Base-by-base conservation (phyloP, 1,139 yeast species). In the Pneumocystis sp. region DNA sequence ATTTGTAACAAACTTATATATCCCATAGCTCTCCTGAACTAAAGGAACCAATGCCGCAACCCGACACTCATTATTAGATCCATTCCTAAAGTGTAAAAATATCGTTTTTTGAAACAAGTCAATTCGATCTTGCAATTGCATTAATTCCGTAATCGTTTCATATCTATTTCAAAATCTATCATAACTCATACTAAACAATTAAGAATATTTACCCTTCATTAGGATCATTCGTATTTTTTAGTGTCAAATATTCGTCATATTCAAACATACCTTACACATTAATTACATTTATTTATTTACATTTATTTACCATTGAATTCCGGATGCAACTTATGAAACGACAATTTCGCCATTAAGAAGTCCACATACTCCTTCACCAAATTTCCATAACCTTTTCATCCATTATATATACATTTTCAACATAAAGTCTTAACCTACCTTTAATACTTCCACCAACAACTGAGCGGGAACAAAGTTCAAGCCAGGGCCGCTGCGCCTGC, bases 11-110 rank as follows among this genome's bases (percentile, higher is more conserved):
- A 91, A 93, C 74, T 90, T 87, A 76, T 90, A 89, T 69, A 93
- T 89, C 59, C 97, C 97, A 73, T 89, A 91, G 2, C 95, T 83
- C 74, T 93, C 98, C n/a, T 95, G 83, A 66, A 91, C 89, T 76
- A 91, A 80, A 2, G 97, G 97, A 61, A 91, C 95, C 71, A 93
- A 78, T 0, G 96, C 90, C 67, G 95, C 83, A 21, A 89, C 87
- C 70, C 87, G 86, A 75, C 96, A 89, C 71, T 91, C 93, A 67
- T 87, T 85, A 66, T 81, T 80, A 34, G 83, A 82, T 59, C 87
- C 82, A 68, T 82, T 84, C 66, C 84, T 81, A 66, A 90, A 80
- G 3, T 89, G 82, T 0, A 95, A 85, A 74, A 93, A 87, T 34
- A 91, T 82, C 64, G 88, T 78, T 69, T 87, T 83, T 71, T 88